A percentile compares a stretch with the other conserved stretches of the same genome.
phyloP scores from a whole-genome alignment of 2,329 filamentous ascomycete genomes.

The Fusarium siculi region DNA sequence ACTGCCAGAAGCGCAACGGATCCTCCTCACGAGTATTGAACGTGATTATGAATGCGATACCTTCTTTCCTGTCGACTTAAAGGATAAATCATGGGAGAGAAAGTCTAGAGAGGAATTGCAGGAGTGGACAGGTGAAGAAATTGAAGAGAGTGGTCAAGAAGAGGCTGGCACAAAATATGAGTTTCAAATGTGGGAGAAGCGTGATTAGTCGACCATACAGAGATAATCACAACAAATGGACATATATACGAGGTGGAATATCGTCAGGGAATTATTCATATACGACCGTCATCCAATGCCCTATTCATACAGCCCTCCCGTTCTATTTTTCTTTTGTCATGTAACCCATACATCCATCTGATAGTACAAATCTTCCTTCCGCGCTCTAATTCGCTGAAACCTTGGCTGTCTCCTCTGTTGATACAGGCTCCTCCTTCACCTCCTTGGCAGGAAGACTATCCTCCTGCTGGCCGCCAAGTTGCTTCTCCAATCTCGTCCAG shows the following conservation, averaged over 20 bases:
- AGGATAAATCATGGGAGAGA: conserved; percentile 64
- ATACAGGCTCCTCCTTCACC: conserved; percentile 24
- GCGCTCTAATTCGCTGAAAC: conserved; percentile 34
- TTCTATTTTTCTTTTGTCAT: conserved; percentile 23
- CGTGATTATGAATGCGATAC: conserved; percentile 81
- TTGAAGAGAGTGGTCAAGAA: conserved; percentile 65
- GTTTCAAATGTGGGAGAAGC: conserved; percentile 79
- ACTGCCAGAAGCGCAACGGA: conserved; percentile 65
- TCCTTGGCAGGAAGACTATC: conserved; percentile 29
- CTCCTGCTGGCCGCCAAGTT: conserved; percentile 50
- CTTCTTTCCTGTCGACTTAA: conserved; percentile 72
- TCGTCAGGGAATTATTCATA: conserved; percentile 35
- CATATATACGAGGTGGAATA: conserved; percentile 21
- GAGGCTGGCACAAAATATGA: conserved; percentile 75
- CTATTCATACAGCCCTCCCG: conserved; percentile 38
- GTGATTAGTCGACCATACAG: conserved; percentile 16
- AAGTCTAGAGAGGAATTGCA: conserved; percentile 64
- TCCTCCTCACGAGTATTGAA: conserved; percentile 76
- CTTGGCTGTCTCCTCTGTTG: conserved; percentile 25
- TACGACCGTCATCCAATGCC: conserved; percentile 17
- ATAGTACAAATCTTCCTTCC: conserved; percentile 39
- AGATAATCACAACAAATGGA: conserved; percentile 10
- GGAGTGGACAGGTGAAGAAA: conserved; percentile 73
- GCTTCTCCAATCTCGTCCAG: conserved; percentile 55
- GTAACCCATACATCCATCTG: conserved; percentile 28